phyloP scores from a whole-genome alignment of 805 yeast species.

The Teunomyces aglyptinius region DNA sequence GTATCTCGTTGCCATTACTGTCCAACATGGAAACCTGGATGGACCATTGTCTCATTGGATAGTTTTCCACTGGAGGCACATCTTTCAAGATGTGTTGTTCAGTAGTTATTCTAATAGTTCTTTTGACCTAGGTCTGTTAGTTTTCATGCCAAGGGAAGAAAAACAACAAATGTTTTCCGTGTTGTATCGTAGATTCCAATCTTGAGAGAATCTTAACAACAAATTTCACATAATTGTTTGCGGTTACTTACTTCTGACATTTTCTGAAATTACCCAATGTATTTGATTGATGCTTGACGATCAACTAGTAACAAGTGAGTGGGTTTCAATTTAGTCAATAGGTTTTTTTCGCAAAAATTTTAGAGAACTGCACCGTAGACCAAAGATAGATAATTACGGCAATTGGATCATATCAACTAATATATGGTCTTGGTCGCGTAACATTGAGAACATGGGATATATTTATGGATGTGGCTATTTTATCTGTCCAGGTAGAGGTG shows the following conservation, averaged over 20 bases:
- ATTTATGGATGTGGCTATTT: too few relatives aligned
- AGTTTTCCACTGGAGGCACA: conserved; percentile 82
- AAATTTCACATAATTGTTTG: not conserved
- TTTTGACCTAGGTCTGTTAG: conserved; percentile 50
- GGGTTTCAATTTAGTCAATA: not conserved
- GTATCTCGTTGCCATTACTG: conserved; percentile 74
- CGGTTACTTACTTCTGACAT: conserved; percentile 7
- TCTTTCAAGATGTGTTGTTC: conserved; percentile 79
- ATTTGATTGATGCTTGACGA: not conserved
- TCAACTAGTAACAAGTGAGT: conserved; percentile 1
- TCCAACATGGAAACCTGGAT: conserved; percentile 74
- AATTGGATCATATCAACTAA: not conserved
- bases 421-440: not conserved
- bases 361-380: conserved; percentile 3
- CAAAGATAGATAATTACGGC: not conserved
- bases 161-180: not conserved
- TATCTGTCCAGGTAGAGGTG: too few relatives aligned
- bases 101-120: conserved; percentile 86
- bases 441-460: too few relatives aligned
- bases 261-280: not conserved
- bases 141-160: not conserved
- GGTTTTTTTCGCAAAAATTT: conserved; percentile 3
- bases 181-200: not conserved
- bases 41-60: conserved; percentile 94
- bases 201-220: not conserved